Evolutionary conservation across 2,329 filamentous ascomycete genomes (phyloP), one percentile per base, ranked within the genome.

Genomic region (Akanthomyces lecanii): DNA sequence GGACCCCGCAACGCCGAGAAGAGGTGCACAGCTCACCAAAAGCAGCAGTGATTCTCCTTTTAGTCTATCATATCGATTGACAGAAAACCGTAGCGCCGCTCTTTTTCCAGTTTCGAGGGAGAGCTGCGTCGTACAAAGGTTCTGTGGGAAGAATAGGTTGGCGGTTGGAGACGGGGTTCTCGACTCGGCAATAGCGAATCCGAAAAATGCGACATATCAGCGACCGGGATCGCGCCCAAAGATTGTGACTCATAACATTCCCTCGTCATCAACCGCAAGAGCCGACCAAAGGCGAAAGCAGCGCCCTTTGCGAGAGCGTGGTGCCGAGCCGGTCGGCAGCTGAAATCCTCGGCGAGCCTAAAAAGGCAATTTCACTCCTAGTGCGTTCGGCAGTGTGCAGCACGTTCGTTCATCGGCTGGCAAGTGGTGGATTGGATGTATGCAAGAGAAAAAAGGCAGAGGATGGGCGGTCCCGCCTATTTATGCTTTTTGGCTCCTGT

Each of bases 381-480:
- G 57, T 47, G 58, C n/a, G 36, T 33, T 33, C 14, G n/a, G 18
- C 48, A 47, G 45, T 25, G 18, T 45, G 25, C 16, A 12, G 57
- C 11, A 5, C 11, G 16, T 16, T 6, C 28, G 6, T 14, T 30
- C 18, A 14, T 36, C 10, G 2, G 30, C 30, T 33, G 30, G 8
- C 30, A 21, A 33, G 5, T 42, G 38, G 33, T 23, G 47, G 33
- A 52, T 33, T 50, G 42, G 25, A 44, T 33, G 47, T 21, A 38
- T 53, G 48, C 48, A 53, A 45, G 48, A 61, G 38, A 38, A 36
- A n/a, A 52, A 45, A 16, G 45, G n/a, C 7, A 18, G 6, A n/a
- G 30, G 48, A 54, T 61, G 53, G 61, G 54, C 4, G 38, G 52
- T 56, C 61, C 52, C 61, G 61, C 61, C 61, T 61, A 59, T 64